phyloP scores from a whole-genome alignment of 495 filamentous ascomycete genomes.

The Penicillium soppii region DNA sequence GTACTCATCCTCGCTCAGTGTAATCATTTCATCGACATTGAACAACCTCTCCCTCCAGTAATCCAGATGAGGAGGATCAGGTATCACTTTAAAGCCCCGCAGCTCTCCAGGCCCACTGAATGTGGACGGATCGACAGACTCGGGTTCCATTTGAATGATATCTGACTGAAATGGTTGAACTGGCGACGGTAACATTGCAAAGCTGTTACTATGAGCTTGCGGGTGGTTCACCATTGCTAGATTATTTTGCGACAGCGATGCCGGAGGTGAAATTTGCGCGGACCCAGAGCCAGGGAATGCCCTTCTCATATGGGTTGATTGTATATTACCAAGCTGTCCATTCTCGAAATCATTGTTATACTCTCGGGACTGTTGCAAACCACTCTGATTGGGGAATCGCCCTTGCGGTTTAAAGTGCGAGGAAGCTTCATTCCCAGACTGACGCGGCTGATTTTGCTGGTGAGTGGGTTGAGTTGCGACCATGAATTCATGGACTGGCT shows the following conservation, averaged over 20 bases:
- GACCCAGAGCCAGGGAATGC: constrained; percentile 13
- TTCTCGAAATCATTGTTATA: neutral
- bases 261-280: neutral
- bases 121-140: constrained; percentile 7
- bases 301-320: constrained; percentile 7
- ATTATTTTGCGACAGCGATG: neutral
- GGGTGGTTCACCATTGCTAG: constrained; percentile 11
- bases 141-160: constrained; percentile 6
- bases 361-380: constrained; percentile 1
- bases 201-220: constrained; percentile 10
- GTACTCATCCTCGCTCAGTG: constrained; percentile 77
- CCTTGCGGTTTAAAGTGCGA: constrained; percentile 1
- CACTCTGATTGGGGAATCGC: neutral
- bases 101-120: constrained; percentile 43
- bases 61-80: constrained; percentile 67
- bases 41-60: constrained; percentile 77
- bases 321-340: neutral
- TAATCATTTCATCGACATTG: constrained; percentile 71
- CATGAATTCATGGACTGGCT: constrained; percentile 23
- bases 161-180: constrained; percentile 11
- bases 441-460: constrained; percentile 15
- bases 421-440: neutral
- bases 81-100: constrained; percentile 57
- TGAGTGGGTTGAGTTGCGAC: constrained; percentile 21
- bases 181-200: constrained; percentile 14